These are phyloP conservation scores for Boletus mariae DNA, from an alignment of 1,284 basidiomycete genomes.

Conservation along the genomic window DNA sequence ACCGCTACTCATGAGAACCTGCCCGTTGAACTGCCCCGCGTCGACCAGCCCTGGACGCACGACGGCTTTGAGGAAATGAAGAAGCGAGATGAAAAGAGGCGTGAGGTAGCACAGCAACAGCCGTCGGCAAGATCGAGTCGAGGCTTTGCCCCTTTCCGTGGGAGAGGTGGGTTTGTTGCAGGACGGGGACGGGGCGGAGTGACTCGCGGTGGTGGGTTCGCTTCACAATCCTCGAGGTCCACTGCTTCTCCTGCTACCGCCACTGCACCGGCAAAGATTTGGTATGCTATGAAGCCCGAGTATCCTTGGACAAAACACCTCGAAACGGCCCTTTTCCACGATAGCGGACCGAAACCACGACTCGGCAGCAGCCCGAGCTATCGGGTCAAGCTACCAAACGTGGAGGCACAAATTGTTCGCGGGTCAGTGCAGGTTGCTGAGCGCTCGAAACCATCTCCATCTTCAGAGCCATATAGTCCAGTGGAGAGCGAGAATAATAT, in stretches of 20 bases:
- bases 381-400: slow-evolving; percentile 60
- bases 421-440: slow-evolving; percentile 18
- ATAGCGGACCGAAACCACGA: slow-evolving; percentile 53
- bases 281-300: slow-evolving; percentile 74
- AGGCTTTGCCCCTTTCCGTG: slow-evolving; percentile 33
- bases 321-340: slow-evolving; percentile 66
- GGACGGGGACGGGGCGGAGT: slow-evolving; percentile 42
- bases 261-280: slow-evolving; percentile 47
- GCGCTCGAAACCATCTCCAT: slow-evolving; percentile 9
- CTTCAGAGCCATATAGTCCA: slow-evolving; percentile 24
- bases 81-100: slow-evolving; percentile 60
- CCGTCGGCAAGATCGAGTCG: slow-evolving; percentile 29
- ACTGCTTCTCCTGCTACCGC: slow-evolving; percentile 20
- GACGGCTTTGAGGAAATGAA: slow-evolving; percentile 84
- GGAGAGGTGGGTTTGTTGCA: slow-evolving; percentile 38
- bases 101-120: slow-evolving; percentile 32
- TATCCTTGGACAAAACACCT: slow-evolving; percentile 76
- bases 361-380: slow-evolving; percentile 49
- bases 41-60: slow-evolving; percentile 72
- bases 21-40: slow-evolving; percentile 44
- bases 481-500: slow-evolving; percentile 47
- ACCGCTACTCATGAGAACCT: slow-evolving; percentile 20
- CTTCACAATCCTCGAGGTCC: slow-evolving; percentile 24
- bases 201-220: slow-evolving; percentile 43
- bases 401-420: slow-evolving; percentile 27